Base-by-base conservation (phyloP, 2,329 filamentous ascomycete species). In the Cordyceps pruinosa region DNA sequence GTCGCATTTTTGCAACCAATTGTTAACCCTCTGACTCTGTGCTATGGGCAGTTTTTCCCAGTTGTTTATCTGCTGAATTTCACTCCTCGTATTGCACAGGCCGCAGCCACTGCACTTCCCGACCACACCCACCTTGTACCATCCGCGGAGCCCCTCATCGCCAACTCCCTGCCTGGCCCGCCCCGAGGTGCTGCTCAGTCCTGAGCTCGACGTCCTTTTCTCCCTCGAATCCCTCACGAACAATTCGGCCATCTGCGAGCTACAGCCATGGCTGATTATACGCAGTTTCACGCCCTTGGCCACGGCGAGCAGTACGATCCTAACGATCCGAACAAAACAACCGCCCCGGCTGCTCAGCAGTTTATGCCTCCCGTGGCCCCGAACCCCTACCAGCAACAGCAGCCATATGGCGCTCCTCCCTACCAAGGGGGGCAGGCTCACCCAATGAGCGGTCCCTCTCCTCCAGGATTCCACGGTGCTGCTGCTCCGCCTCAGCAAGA, bases 331-430 rank as follows among this genome's bases (percentile, higher is more conserved):
- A 72, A 77, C 72, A 69, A 73, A 69, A 75, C 74, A 58, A 71
- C 69, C 64, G 79, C 81, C 61, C 79, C 77, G 49, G 74, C 74
- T 59, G 70, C 76, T 58, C 75, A 77, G 61, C 81, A 83, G 64
- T 85, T 85, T 69, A 76, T 80, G 58, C 79, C 78, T 45, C 79
- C 78, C 17, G 66, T 80, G 56, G 78, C 79, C 37, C 73, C 76
- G 50, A 76, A 80, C 57, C 79, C 77, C 19, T 84, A 84, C 64
- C 77, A 81, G 62, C 79, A 80, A 61, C 66, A 68, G 58, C 65
- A 68, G 59, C 63, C 63, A 32, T 77, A 78, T 65, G 72, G 70
- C 55, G 70, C 70, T 50, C 73, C 73, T 59, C 75, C 75, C 50
- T 74, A 73, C 56, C 74, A 75, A 60, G 72, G 71, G 28, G 66